These are phyloP conservation scores for Suillus luteus DNA, from an alignment of 768 basidiomycete species.

Conservation along the genomic window DNA sequence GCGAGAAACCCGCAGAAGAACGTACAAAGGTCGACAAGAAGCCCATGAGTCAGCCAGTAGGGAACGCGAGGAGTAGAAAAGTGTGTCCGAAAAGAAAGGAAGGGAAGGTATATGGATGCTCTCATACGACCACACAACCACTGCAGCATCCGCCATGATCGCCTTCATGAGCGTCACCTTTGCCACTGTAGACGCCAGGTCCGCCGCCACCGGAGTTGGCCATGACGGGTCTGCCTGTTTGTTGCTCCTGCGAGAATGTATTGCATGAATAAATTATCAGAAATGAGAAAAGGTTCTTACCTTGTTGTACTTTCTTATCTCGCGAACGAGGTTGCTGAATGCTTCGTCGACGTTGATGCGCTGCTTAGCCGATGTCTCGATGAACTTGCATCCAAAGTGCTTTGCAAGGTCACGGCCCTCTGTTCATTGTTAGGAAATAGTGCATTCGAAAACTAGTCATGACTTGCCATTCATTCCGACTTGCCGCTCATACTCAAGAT, in stretches of 20 bases:
- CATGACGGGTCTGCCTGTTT: slow-evolving; percentile 70
- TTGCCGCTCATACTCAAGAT: slow-evolving; percentile 94
- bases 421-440: slow-evolving; percentile 33
- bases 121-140: slow-evolving; percentile 62
- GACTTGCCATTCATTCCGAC: slow-evolving; percentile 88
- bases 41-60: slow-evolving; percentile 14
- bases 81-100: slow-evolving; percentile 14
- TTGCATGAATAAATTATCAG: slow-evolving; percentile 1
- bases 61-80: slow-evolving; percentile 7
- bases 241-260: slow-evolving; percentile 57
- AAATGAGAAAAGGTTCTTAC: slow-evolving; percentile 41
- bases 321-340: slow-evolving; percentile 89
- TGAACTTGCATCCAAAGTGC: slow-evolving; percentile 91
- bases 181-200: slow-evolving; percentile 49
- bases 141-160: slow-evolving; percentile 63
- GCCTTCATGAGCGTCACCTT: slow-evolving; percentile 51
- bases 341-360: slow-evolving; percentile 97
- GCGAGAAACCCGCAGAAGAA: slow-evolving; percentile 10
- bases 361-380: slow-evolving; percentile 96
- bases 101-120: not conserved
- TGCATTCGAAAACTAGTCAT: not conserved
- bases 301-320: slow-evolving; percentile 94
- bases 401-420: slow-evolving; percentile 98
- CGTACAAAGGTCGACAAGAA: slow-evolving; percentile 12
- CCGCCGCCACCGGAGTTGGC: slow-evolving; percentile 43